phyloP scores from a whole-genome alignment of 306 rosid genomes.

The Quercus rubra region DNA sequence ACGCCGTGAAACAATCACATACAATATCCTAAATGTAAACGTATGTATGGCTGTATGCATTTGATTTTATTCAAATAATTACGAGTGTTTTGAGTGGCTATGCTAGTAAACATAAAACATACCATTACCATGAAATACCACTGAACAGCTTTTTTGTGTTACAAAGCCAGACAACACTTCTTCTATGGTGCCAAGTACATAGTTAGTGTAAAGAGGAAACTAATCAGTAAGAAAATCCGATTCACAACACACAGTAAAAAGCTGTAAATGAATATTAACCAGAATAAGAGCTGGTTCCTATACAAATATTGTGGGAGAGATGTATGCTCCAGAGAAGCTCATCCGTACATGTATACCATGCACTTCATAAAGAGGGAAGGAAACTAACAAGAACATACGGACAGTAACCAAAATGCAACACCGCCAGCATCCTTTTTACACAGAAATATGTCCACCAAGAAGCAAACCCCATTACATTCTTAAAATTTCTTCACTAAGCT shows the following conservation, averaged over 20 bases:
- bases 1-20: no score
- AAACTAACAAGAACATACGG: neutral
- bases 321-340: neutral
- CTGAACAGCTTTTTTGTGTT: no score
- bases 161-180: no score
- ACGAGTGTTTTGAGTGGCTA: no score
- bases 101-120: no score
- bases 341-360: neutral
- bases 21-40: no score
- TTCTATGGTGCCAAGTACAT: no score
- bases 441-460: neutral
- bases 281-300: neutral
- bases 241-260: neutral
- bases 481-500: neutral
- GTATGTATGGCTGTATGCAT: no score
- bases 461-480: constrained; percentile 8
- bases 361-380: neutral
- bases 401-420: neutral
- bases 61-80: no score
- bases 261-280: neutral
- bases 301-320: neutral
- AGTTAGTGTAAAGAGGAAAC: no score
- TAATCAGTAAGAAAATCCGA: no score
- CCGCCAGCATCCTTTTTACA: constrained; percentile 4
- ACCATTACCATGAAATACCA: no score